Conservation (phyloP, 2,329 filamentous ascomycete species). For the Lecanicillium sp. region DNA sequence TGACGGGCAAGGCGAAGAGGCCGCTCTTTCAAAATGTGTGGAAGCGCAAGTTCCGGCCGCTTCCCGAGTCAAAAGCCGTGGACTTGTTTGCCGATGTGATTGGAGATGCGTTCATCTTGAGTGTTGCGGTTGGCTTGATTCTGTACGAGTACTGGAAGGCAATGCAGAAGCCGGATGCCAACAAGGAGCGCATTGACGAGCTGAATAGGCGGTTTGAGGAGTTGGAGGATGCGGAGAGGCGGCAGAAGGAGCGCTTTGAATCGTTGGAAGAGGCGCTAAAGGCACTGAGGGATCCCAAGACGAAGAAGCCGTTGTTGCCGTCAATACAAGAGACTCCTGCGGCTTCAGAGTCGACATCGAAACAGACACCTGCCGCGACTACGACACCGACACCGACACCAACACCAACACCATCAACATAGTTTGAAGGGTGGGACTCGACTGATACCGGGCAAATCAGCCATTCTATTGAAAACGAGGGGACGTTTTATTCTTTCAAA, state of each 20-base stretch:
- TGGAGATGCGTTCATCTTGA: constrained; percentile 54
- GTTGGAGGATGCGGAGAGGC: constrained; percentile 41
- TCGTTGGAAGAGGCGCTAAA: constrained; percentile 46
- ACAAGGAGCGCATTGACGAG: constrained; percentile 43
- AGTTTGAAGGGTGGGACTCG: background rate
- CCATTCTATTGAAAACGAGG: too few relatives aligned
- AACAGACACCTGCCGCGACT: constrained; percentile 4
- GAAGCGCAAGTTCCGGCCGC: constrained; percentile 51
- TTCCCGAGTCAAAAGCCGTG: constrained; percentile 58
- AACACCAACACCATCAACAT: constrained; percentile 16
- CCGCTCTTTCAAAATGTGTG: constrained; percentile 43
- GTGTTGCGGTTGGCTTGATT: constrained; percentile 48
- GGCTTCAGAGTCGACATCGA: constrained; percentile 1
- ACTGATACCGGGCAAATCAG: too few relatives aligned
- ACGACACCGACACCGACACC: too few relatives aligned
- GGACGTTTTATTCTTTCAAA: too few relatives aligned
- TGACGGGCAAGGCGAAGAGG: constrained; percentile 15
- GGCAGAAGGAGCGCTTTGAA: constrained; percentile 37
- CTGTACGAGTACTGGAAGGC: constrained; percentile 54
- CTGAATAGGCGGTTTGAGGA: constrained; percentile 36
- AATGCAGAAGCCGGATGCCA: constrained; percentile 51
- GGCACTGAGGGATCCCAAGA: constrained; percentile 45
- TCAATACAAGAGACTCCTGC: constrained; percentile 18
- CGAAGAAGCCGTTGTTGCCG: constrained; percentile 44
- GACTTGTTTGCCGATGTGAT: constrained; percentile 59